These are phyloP conservation scores for Kodamaea kaohsiungensis DNA, from an alignment of 805 yeast species.

Conservation along the genomic window DNA sequence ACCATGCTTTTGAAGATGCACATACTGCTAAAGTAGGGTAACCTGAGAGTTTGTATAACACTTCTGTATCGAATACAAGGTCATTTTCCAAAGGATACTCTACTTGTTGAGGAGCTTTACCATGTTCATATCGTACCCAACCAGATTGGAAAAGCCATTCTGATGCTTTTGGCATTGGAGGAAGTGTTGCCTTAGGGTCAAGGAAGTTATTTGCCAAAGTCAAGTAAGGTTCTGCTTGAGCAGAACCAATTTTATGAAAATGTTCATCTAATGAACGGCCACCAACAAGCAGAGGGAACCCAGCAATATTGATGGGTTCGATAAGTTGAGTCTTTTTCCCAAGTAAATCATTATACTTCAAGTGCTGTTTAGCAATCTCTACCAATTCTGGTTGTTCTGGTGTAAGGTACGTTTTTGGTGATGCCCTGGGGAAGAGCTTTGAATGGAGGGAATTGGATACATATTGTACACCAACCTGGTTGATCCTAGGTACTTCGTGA, in stretches of 20 bases:
- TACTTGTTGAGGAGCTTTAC: slow-evolving; percentile 56
- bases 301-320: slow-evolving; percentile 56
- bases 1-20: slow-evolving; percentile 78
- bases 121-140: slow-evolving; percentile 74
- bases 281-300: slow-evolving; percentile 77
- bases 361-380: slow-evolving; percentile 59
- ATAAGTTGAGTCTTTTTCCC: slow-evolving; percentile 70
- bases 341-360: slow-evolving; percentile 62
- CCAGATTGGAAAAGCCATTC: slow-evolving; percentile 67
- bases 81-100: slow-evolving; percentile 69
- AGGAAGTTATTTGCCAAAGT: slow-evolving; percentile 49
- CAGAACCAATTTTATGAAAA: slow-evolving; percentile 67
- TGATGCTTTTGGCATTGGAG: slow-evolving; percentile 44
- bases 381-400: slow-evolving; percentile 31
- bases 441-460: slow-evolving; percentile 57
- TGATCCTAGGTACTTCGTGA: slow-evolving; percentile 54
- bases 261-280: slow-evolving; percentile 73
- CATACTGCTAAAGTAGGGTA: slow-evolving; percentile 85
- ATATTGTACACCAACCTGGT: slow-evolving; percentile 81
- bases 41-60: slow-evolving; percentile 68
- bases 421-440: slow-evolving; percentile 56
- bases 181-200: slow-evolving; percentile 20
- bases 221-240: slow-evolving; percentile 61
- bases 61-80: slow-evolving; percentile 88
- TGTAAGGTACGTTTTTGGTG: slow-evolving; percentile 27